Base-by-base conservation (phyloP, 257 asterid genomes). In the Buddleja alternifolia region DNA sequence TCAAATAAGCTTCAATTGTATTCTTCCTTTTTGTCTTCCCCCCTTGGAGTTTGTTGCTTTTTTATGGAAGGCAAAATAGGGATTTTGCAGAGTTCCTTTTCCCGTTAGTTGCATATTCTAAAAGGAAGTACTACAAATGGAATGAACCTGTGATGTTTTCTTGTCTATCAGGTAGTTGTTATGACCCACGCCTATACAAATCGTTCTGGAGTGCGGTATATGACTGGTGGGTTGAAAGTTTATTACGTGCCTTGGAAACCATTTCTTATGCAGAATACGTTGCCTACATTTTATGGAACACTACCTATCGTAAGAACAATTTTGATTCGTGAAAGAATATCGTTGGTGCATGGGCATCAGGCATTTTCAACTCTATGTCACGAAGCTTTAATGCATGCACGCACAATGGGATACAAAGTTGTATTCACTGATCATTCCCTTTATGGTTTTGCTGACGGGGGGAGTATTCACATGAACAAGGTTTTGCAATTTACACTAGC, bases 401-500 rank as follows among this genome's bases (percentile, higher is more conserved):
- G 97, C n/a, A 94, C 97, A 1, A 90, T 93, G 97, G 96, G 97
- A 7, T 90, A 83, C 87, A 89, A 78, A 86, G 99, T 90, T 72
- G 90, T 93, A 61, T 93, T 93, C 72, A 93, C 99, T 6, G 97
- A 94, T 83, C 97, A 94, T 84, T 94, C 99, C 45, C 96, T 94
- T 39, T 94, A 94, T 75, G 99, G 99, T 14, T 93, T 93, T 82
- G 91, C 95, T 73, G 99, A 93, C 47, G 88, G 83, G 77, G 96
- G 97, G 69, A 93, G 99, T 71, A 88, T 91, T 84, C 97, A 94
- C 81, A 91, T 91, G 99, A 91, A 94, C 86, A 94, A 94, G 83
- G 97, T 94, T 20, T 74, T 94, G 83, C 97, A 88, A 69, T 94
- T 91, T 72, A 89, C 99, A 29, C 83, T 91, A 50, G 99, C 97